Percentiles rank a stretch among this genome's conserved stretches.
These are phyloP conservation scores for Pleurotus citrinopileatus DNA, from an alignment of 768 basidiomycete species.

Conservation along the genomic window DNA sequence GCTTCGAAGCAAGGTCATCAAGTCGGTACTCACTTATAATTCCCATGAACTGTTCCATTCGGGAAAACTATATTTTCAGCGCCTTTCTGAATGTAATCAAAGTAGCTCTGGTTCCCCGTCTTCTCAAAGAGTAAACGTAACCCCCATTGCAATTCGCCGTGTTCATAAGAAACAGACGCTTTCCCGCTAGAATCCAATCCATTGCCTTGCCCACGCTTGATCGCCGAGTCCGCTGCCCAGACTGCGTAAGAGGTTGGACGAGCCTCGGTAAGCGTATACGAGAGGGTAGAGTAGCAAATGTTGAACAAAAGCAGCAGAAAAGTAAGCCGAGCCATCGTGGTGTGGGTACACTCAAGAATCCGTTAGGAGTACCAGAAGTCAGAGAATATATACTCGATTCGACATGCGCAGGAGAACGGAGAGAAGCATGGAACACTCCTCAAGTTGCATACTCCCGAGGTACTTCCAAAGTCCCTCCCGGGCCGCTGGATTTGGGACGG, in stretches of 20 bases:
- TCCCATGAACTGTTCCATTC: slow-evolving; percentile 36
- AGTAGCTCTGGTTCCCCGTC: slow-evolving; percentile 40
- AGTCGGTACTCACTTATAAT: slow-evolving; percentile 29
- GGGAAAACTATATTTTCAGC: slow-evolving; percentile 34
- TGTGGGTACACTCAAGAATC: not conserved
- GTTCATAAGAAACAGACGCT: slow-evolving; percentile 37
- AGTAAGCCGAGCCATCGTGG: not conserved
- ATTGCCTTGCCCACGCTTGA: slow-evolving; percentile 40
- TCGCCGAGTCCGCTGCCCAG: slow-evolving; percentile 46
- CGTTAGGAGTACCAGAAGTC: not conserved
- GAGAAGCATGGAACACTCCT: not conserved
- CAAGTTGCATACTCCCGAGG: too few relatives aligned
- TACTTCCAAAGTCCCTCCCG: not conserved
- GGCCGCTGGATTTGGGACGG: not conserved
- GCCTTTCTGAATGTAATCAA: slow-evolving; percentile 35
- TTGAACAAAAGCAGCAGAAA: not conserved
- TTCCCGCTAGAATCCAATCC: slow-evolving; percentile 30
- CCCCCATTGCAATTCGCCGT: slow-evolving; percentile 38
- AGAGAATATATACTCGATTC: not conserved
- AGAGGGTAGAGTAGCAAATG: not conserved
- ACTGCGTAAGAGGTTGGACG: slow-evolving; percentile 36
- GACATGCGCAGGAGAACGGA: not conserved
- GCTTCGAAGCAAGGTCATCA: too few relatives aligned
- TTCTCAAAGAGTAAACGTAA: slow-evolving; percentile 36
- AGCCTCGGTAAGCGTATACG: not conserved